phyloP scores from a whole-genome alignment of 805 yeast genomes.

The Pichia kluyveri region DNA sequence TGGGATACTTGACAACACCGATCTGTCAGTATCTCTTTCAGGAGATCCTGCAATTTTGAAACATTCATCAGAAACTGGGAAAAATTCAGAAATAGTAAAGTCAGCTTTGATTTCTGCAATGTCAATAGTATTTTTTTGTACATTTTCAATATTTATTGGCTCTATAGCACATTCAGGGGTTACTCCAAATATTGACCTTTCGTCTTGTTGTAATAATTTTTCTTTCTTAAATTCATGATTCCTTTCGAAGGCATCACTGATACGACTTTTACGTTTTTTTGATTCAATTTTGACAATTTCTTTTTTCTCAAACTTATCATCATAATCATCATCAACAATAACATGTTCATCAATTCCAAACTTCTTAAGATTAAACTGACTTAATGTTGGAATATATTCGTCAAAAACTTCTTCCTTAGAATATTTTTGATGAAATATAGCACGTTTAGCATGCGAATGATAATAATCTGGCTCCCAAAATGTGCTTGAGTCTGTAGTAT shows the following conservation, averaged over 20 bases:
- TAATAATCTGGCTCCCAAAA: background rate
- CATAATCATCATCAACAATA: conserved; percentile 2
- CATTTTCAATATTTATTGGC: conserved; percentile 22
- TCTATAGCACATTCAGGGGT: conserved; percentile 6
- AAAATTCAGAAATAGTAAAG: background rate
- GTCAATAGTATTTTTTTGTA: conserved; percentile 3
- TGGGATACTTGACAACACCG: conserved; percentile 36
- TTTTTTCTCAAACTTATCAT: background rate
- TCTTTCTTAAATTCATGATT: background rate
- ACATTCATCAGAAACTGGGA: conserved; percentile 12
- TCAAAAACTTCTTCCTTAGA: conserved; percentile 47
- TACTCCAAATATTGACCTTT: background rate
- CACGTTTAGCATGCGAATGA: background rate
- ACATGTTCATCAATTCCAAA: conserved; percentile 14
- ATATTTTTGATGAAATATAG: background rate
- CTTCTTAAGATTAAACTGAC: conserved; percentile 23
- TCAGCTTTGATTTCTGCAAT: background rate
- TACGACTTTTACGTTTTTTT: too few relatives aligned
- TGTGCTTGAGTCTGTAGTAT: background rate
- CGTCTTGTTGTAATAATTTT: background rate
- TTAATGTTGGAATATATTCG: conserved; percentile 65
- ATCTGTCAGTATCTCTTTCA: conserved; percentile 31
- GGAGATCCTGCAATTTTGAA: conserved; percentile 24
- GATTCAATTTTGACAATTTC: background rate
- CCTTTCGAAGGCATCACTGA: background rate